Evolutionary conservation across 768 basidiomycete species (phyloP), one percentile per base, ranked within the genome.

Genomic region (Psilocybe subaeruginosa): DNA sequence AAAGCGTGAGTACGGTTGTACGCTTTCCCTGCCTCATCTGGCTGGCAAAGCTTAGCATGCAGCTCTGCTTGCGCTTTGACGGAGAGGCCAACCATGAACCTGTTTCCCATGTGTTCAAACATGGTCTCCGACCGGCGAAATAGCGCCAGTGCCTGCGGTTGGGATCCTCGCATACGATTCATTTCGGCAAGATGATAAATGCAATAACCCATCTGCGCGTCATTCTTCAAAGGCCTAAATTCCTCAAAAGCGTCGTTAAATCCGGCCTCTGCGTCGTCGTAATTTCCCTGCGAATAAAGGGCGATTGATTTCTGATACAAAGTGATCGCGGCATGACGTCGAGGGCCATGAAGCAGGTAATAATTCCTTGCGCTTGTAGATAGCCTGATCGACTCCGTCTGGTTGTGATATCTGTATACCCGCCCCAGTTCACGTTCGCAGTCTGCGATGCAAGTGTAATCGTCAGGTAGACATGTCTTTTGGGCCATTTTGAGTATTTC

Each of bases 111-210:
- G 52, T 47, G 60, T 14, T 31, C 23, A 37, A 55, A 55, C 19
- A 55, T 45, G 19, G 23, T 17, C 27, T 43, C 54, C 12, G 54
- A 43, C 1, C 37, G 54, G 11, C 16, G 37, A 30, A 27, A 55
- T 3, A 55, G 17, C 0, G 19, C 39, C 12, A 55, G 41, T 46
- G 54, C 11, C 14, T 55, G 16, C 5, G 3, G 37, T 4, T 43
- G 41, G 3, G 48, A 23, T 11, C 60, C 60, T 2, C 60, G 60
- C 55, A 4, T 23, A 8, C 27, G 19, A 45, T 56, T 61, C 60
- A 56, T 51, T 45, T 50, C 48, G 2, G 54, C 60, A 8, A 61
- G 54, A 35, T 61, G 60, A 27, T n/a, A 61, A 19, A 61, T 16
- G 14, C 41, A 43, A 16, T 43, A 43, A 14, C 41, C 41, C 41